Base-by-base conservation (phyloP, 306 rosid species). In the Fragaria vesca region DNA sequence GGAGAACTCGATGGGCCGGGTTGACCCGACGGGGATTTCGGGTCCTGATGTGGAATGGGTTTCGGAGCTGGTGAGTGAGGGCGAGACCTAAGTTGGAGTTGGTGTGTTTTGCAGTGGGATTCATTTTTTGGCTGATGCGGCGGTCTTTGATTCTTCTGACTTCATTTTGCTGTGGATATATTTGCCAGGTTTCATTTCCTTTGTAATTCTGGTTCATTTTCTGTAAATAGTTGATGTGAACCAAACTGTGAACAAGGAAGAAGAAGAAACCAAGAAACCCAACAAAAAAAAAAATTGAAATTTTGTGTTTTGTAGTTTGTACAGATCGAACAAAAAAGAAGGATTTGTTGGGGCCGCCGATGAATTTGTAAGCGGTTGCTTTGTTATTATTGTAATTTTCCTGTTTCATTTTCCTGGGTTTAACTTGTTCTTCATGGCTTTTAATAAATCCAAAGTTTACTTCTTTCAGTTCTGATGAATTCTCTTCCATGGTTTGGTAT, bases 1-100 rank as follows among this genome's bases (percentile, higher is more conserved):
- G 78, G 89, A 91, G 72, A 94, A 90, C 70, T 88, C 88, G 0
- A 76, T 87, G 46, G 79, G 85, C 2, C 69, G 40, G 78, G 85
- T 3, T 66, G 81, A 83, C 34, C 40, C 73, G 16, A 75, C 45
- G 11, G 28, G 38, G 34, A 61, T 78, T 30, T 58, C 81, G 18
- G 83, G 72, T 6, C 97, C 96, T 1, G 90, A 90, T 78, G 73
- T 91, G 5, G 94, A 82, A 13, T 93, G 96, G 96, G 66, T 93
- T 8, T 85, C 96, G 0, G 91, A 93, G 81, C 83, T 89, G 5
- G 76, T 91, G 7, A 42, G 40, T 28, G 85, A 85, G 61, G 57
- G 4, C 21, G 73, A 77, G 71, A 6, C 34, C 15, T 32, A 68
- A 55, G 1, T 46, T 8, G 61, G 9, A 9, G 30, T 17, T 67